Evolutionary conservation across 345 rosid species (phyloP).

Genomic region (Cardamine chenopodiifolia): DNA sequence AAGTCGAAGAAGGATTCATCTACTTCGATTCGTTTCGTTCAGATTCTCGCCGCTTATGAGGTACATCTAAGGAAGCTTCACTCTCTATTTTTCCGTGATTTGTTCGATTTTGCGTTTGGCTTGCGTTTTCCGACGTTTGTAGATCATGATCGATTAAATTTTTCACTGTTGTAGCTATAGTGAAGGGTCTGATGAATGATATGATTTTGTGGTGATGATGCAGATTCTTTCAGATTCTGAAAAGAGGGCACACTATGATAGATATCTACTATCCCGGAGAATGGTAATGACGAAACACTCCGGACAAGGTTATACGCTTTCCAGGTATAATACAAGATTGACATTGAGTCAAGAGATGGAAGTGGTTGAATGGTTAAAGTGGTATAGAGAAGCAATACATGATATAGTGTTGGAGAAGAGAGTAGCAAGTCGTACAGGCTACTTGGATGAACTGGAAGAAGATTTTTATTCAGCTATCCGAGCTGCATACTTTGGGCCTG

Average conservation of each 20-base stretch:
- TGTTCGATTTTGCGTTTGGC: no score
- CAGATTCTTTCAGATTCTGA: slow-evolving; percentile 91
- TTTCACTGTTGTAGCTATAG: neutral
- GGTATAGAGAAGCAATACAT: slow-evolving; percentile 81
- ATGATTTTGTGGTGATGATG: slow-evolving; percentile 39
- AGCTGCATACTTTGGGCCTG: slow-evolving; percentile 83
- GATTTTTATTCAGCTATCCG: slow-evolving; percentile 84
- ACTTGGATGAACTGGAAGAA: slow-evolving; percentile 76
- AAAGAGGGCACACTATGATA: slow-evolving; percentile 72
- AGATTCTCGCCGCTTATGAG: slow-evolving; percentile 93
- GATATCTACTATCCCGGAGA: slow-evolving; percentile 61
- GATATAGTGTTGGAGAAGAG: slow-evolving; percentile 72
- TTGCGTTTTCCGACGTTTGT: neutral
- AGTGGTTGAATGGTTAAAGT: slow-evolving; percentile 90
- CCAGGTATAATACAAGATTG: slow-evolving; percentile 47
- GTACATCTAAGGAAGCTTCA: slow-evolving; percentile 41
- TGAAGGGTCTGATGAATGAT: slow-evolving; percentile 10
- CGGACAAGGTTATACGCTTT: slow-evolving; percentile 46
- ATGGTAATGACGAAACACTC: slow-evolving; percentile 51
- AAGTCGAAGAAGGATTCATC: slow-evolving; percentile 49
- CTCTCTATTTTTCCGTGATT: neutral
- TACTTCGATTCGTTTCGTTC: slow-evolving; percentile 68
- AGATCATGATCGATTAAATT: neutral
- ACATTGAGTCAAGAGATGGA: slow-evolving; percentile 63
- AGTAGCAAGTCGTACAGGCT: slow-evolving; percentile 65